Base-by-base conservation (phyloP, 2,329 filamentous ascomycete genomes). In the Colletotrichum trifolii region DNA sequence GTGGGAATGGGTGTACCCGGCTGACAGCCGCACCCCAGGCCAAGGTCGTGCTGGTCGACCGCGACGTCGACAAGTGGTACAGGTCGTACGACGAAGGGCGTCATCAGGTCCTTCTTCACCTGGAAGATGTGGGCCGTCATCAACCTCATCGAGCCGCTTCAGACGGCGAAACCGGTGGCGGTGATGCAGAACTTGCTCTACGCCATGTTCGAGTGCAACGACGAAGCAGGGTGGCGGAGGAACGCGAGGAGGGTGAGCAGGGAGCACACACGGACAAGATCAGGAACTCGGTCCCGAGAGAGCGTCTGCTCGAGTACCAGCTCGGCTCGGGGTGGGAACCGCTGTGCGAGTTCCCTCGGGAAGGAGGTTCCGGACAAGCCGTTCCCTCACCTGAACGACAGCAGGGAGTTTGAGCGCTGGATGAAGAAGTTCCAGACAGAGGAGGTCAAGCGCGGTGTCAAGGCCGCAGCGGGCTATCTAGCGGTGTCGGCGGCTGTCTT, bases 261-360 rank as follows among this genome's bases (percentile, higher is more conserved):
- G 33, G 53, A 61, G 9, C 60, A 64, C 13, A 64, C 13, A 46
- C 58, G n/a, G 52, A 25, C 1, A 54, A 60, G 9, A 47, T 68
- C 10, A 35, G 53, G 1, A 9, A 38, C 10, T 34, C 61, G 4
- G 53, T 66, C 5, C 54, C 63, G 0, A 40, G 36, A 13, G 68
- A 70, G n/a, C 67, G 58, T 1, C 49, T 70, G 12, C 70, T 81
- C 6, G 77, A 79, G 40, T 80, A 74, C 72, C 69, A 73, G 17
- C 70, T 77, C 1, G 69, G 73, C 35, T 74, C 80, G 33, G 78
- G 78, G 12, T 81, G 78, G 78, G 74, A 70, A 45, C 77, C 78
- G 3, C 73, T 81, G 6, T 53, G 47, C 38, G 54, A 70, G 43
- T 81, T 81, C 53, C 53, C 68, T 80, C 7, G 73, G 71, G 40